phyloP scores from a whole-genome alignment of 225 moss, liverwort and hornwort species.

The Asterella californica region DNA sequence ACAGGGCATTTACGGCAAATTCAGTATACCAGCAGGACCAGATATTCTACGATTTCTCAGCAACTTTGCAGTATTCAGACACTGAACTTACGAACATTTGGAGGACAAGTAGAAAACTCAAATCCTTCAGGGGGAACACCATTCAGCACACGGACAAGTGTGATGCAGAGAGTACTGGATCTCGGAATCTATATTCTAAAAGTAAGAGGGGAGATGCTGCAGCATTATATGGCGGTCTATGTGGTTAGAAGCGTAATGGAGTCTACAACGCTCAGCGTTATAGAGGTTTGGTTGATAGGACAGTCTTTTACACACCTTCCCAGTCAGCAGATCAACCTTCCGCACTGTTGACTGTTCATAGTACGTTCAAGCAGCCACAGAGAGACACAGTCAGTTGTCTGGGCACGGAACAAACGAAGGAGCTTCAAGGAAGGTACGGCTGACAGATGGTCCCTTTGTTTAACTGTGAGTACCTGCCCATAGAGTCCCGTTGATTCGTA shows the following conservation, averaged over 20 bases:
- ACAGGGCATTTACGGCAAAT: not conserved
- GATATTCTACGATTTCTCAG: not conserved
- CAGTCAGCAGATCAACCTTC: slow-evolving; percentile 79
- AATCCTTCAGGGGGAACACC: too few species aligned
- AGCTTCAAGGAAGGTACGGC: not conserved
- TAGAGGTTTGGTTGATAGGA: not conserved
- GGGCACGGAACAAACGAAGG: not conserved
- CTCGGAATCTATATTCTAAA: not conserved
- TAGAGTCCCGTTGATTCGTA: slow-evolving; percentile 92
- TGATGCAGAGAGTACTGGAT: not conserved
- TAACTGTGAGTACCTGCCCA: slow-evolving; percentile 47
- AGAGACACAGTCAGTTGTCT: not conserved
- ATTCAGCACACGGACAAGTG: not conserved
- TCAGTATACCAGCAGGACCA: not conserved
- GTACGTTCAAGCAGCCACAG: slow-evolving; percentile 1
- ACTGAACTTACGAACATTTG: not conserved
- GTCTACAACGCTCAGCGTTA: not conserved
- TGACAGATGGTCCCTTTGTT: not conserved
- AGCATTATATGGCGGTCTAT: too few species aligned
- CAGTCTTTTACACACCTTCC: slow-evolving; percentile 56
- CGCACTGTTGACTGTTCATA: slow-evolving; percentile 79
- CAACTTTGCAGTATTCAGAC: not conserved
- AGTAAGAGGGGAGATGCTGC: too few species aligned
- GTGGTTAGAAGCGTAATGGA: too few species aligned
- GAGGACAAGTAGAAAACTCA: too few species aligned